Evolutionary conservation across 2,329 filamentous ascomycete species (phyloP), one percentile per base, ranked within the genome.

Genomic region (Neonectria neomacrospora): DNA sequence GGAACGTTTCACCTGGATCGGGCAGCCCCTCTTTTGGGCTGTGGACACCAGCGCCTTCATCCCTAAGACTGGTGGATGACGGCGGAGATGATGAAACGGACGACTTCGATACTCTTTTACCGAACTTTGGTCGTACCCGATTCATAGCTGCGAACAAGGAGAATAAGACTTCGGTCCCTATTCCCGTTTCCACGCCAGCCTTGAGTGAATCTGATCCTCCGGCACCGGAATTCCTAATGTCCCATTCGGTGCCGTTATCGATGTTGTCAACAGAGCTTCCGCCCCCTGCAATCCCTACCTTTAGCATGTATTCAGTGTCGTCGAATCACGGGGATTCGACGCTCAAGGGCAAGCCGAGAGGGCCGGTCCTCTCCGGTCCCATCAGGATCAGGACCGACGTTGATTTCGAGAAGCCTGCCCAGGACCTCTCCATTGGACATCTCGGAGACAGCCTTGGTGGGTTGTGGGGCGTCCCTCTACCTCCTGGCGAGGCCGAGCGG

Each of bases 51-150:
- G 71, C 74, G 2, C 75, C 77, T 5, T 81, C 80, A 3, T 78
- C 80, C 1, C 71, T 81, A 22, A 83, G 84, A 7, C 74, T 82
- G 22, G 78, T 78, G 78, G 75, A 79, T 28, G 81, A 83, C 14
- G 78, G 80, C 8, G 81, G 83, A 20, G 77, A 81, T 16, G 65
- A 63, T 18, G 61, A 74, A 6, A 68, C 70, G 32, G 84, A 85
- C 2, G 81, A 84, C n/a, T 81, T 84, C 37, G 81, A 84, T 52
- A 74, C 80, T 53, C 80, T 86, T 70, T 77, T 86, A 5, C 80
- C 86, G 2, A 82, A 87, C 70, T 87, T 88, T 71, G 81, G 82
- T 50, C 77, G 80, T 58, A 78, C 76, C 65, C 77, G 65, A 6
- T 78, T 78, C 56, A 66, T 72, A 22, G 44, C 68, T 11, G 45